Conservation (phyloP, 257 asterid species). For the Ajuga chamaepitys region DNA sequence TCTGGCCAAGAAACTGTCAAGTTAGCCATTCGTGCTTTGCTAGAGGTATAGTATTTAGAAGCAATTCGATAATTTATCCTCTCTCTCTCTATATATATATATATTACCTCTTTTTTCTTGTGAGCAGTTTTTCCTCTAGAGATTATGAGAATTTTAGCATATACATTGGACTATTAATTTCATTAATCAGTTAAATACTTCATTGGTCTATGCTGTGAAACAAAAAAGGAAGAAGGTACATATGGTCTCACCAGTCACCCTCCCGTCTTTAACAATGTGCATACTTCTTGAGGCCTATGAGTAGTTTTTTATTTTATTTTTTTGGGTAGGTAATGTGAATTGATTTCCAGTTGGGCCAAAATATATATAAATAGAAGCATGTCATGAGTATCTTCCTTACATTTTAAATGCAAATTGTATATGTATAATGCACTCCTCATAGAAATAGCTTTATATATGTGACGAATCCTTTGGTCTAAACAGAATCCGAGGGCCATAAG, state of each 20-base stretch:
- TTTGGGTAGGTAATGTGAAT: not conserved
- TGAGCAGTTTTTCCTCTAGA: not conserved
- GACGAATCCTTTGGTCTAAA: not conserved
- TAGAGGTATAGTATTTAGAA: conserved; percentile 56
- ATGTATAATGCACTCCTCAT: not conserved
- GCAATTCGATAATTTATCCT: not conserved
- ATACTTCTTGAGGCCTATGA: not conserved
- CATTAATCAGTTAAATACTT: not conserved
- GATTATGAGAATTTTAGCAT: not conserved
- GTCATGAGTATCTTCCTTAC: not conserved
- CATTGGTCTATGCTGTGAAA: not conserved
- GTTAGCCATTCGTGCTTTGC: conserved; percentile 94
- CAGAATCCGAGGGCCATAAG: not conserved
- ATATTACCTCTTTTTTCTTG: not conserved
- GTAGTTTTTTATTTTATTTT: not conserved
- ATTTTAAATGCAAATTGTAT: not conserved
- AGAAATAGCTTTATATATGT: not conserved
- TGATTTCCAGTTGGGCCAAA: not conserved
- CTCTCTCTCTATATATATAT: not conserved
- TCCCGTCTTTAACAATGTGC: not conserved
- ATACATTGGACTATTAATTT: not conserved
- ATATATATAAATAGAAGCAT: not conserved
- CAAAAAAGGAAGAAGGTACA: not conserved
- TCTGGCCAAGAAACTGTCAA: conserved; percentile 93
- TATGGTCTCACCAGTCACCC: not conserved